Conservation (phyloP, 148 eudicot species). For the Agrostemma githago region DNA sequence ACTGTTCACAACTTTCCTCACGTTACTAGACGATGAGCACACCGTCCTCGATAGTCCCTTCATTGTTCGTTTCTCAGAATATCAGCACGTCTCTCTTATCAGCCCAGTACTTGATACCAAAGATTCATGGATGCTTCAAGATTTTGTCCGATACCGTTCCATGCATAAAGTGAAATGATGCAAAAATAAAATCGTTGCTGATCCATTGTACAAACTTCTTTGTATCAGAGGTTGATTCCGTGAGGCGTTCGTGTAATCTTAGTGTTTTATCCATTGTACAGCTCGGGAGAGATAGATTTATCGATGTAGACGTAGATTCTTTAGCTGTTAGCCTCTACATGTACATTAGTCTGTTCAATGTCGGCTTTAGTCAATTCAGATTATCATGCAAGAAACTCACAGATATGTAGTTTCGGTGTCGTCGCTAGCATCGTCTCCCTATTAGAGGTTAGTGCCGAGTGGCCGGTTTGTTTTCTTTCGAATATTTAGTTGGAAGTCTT, state of each 20-base stretch:
- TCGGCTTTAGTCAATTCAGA: constrained; percentile 6
- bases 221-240: not conserved
- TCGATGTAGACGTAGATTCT: constrained; percentile 6
- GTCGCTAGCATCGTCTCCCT: not conserved
- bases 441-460: not conserved
- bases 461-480: not conserved
- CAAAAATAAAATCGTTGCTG: constrained; percentile 12
- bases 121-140: constrained; percentile 6
- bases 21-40: constrained; percentile 19
- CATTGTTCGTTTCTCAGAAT: not conserved
- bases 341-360: constrained; percentile 19
- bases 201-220: constrained; percentile 20
- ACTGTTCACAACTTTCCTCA: constrained; percentile 31
- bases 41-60: not conserved
- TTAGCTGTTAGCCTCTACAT: constrained; percentile 22
- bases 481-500: not conserved
- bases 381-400: not conserved
- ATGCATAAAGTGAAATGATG: constrained; percentile 17
- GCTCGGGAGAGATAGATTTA: constrained; percentile 4
- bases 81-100: constrained; percentile 7
- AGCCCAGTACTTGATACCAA: not conserved
- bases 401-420: constrained; percentile 7
- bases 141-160: not conserved
- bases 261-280: constrained; percentile 18
- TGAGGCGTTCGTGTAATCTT: not conserved